Conservation (phyloP, 2,329 filamentous ascomycete genomes). For the Metarhizium humberi region DNA sequence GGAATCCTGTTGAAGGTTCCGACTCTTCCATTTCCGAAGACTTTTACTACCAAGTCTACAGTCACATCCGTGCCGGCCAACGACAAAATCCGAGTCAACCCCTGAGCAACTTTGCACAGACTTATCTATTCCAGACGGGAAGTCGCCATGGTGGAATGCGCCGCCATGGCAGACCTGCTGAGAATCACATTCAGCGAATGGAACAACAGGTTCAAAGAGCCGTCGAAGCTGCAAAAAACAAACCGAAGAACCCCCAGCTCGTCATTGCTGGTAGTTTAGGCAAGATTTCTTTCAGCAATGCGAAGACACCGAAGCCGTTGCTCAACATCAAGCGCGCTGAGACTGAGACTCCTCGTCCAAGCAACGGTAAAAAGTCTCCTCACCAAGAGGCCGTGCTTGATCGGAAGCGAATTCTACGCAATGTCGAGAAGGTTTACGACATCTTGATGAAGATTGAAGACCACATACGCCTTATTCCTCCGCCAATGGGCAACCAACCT, state of each 20-base stretch:
- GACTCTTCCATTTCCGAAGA: slow-evolving; percentile 83
- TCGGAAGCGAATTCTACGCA: slow-evolving; percentile 71
- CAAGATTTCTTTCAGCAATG: slow-evolving; percentile 98
- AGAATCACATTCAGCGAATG: slow-evolving; percentile 98
- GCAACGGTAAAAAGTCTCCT: slow-evolving; percentile 34
- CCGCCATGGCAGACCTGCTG: slow-evolving; percentile 70
- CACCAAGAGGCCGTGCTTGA: slow-evolving; percentile 47
- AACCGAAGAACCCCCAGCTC: slow-evolving; percentile 94
- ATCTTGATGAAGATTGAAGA: slow-evolving; percentile 92
- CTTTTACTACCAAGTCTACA: slow-evolving; percentile 98
- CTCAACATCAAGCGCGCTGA: slow-evolving; percentile 92
- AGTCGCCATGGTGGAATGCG: slow-evolving; percentile 67
- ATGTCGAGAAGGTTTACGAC: slow-evolving; percentile 82
- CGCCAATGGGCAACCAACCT: slow-evolving; percentile 41
- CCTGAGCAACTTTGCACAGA: slow-evolving; percentile 92
- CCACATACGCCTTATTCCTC: slow-evolving; percentile 72
- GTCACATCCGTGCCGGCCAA: slow-evolving; percentile 82
- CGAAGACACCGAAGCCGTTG: slow-evolving; percentile 90
- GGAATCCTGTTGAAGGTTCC: slow-evolving; percentile 71
- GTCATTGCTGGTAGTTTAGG: slow-evolving; percentile 93
- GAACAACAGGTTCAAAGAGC: slow-evolving; percentile 97
- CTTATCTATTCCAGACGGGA: slow-evolving; percentile 92
- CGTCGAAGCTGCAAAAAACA: slow-evolving; percentile 92
- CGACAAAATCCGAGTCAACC: slow-evolving; percentile 89
- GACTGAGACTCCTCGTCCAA: slow-evolving; percentile 46